Evolutionary conservation across 1,139 yeast species (phyloP), one percentile per base, ranked within the genome.

Genomic region (Blastobotrys ciferrii): DNA sequence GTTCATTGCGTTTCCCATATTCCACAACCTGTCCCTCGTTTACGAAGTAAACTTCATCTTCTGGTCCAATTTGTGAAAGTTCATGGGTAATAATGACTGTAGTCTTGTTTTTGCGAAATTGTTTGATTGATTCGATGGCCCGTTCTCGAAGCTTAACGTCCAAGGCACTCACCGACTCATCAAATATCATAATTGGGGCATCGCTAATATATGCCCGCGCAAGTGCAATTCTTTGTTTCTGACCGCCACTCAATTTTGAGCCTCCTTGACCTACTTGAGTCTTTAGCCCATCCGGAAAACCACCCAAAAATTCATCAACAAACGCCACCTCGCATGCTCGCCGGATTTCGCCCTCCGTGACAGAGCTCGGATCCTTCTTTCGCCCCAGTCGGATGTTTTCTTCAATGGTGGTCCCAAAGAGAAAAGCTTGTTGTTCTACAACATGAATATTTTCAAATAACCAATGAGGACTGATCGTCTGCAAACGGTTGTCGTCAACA

Each of bases 71-170:
- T 39, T 80, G 81, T 9, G 72, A 62, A 20, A 79, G 66, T 43
- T 89, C 91, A 63, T 92, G 98, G 0, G 97, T 86, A 38, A 92
- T 76, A 3, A 87, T 69, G 11, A 92, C 75, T 0, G 97, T 89
- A 0, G 96, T 86, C 55, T 77, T 84, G 1, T 78, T 81, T 3
- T 55, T 50, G 57, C 98, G 77, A 84, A 88, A 83, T 9, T 55
- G 48, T 51, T 78, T 75, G 12, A 91, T 71, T 0, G 74, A 72
- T 1, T 67, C 62, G 58, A 83, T 68, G 2, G 87, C 63, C 3
- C 59, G 47, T 1, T 65, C 66, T 52, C 82, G 74, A 42, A 75
- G 75, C 0, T 58, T 58, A 2, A 66, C 64, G 64, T 91, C 97
- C 51, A 92, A 67, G 0, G 97, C 96, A 50, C 92, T 83, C 2